Base-by-base conservation (phyloP, 192 early-diverging fungal genomes). In the Linnemannia hyalina region DNA sequence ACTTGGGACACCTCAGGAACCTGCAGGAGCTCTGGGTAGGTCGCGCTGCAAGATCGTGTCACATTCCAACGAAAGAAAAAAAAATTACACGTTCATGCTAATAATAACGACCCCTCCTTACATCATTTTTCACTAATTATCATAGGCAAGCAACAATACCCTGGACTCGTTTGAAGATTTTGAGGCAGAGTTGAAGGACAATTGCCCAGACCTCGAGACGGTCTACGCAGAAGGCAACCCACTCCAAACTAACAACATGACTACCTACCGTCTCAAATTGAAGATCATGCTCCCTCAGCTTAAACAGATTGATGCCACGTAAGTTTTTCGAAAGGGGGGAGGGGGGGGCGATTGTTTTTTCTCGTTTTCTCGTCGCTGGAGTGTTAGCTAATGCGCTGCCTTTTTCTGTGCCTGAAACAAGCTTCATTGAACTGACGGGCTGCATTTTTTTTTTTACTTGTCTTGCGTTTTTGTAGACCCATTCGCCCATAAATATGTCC, bases 161-260 rank as follows among this genome's bases (percentile, higher is more conserved):
- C 88, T 99, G 52, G 90, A 92, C 36, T 93, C 93, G 9, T 97
- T 96, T 74, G 93, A 94, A 23, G 93, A 96, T 71, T 85, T 99
- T 46, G 93, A 97, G 80, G 41, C 73, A 1, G 91, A 96, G 80
- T 88, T 98, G 73, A 86, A 86, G 68, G 89, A 83, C 3, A 74
- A 88, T 29, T 91, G 94, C 55, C 65, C 74, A 35, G 87, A 95
- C 3, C 92, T 97, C 77, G 88, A 93, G 23, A 99, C 98, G 0
- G 94, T 99, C 9, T 99, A 99, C 85, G 90, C 99, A 42, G 98
- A 99, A 88, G 95, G 96, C 65, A 99, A 99, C 85, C 98, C 98
- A 5, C 77, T 99, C 76, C 96, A 99, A 88, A 90, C 81, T n/a
- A 85, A 90, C 7, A 92, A 93, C 74, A 90, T 92, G 2, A 91